phyloP scores from a whole-genome alignment of 1,284 basidiomycete species.

The Pyrrhoderma lamaoense region DNA sequence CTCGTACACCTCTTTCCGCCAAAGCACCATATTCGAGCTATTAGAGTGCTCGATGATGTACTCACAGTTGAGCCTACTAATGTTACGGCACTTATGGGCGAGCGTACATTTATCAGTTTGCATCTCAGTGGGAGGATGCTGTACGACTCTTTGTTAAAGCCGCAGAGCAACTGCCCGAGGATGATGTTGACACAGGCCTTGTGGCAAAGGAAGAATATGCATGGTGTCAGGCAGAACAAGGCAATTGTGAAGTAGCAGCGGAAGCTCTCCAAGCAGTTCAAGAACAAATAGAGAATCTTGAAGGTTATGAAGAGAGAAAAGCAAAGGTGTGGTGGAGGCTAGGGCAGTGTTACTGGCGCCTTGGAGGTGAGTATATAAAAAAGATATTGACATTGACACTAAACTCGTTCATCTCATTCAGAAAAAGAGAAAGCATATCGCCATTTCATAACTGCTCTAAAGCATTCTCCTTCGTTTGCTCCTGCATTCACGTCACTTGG shows the following conservation, averaged over 20 bases:
- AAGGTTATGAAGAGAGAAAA: conserved; percentile 48
- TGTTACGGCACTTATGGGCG: conserved; percentile 65
- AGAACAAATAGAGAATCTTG: conserved; percentile 44
- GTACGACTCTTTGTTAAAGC: conserved; percentile 52
- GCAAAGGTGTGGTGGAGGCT: conserved; percentile 83
- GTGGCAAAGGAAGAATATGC: conserved; percentile 78
- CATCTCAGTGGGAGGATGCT: conserved; percentile 68
- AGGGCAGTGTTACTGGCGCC: conserved; percentile 72
- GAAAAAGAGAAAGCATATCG: conserved; percentile 61
- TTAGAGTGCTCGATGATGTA: conserved; percentile 66
- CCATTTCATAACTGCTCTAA: conserved; percentile 79
- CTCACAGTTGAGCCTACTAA: conserved; percentile 59
- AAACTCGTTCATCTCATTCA: too few relatives aligned
- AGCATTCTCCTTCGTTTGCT: conserved; percentile 72
- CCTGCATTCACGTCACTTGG: conserved; percentile 93
- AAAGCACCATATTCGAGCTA: conserved; percentile 80
- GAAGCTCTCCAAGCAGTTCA: conserved; percentile 55
- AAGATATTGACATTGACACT: neutral
- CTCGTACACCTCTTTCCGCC: conserved; percentile 86
- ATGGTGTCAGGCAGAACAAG: conserved; percentile 74
- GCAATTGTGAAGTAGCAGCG: conserved; percentile 45
- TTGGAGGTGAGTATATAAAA: conserved; percentile 47
- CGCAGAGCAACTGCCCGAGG: conserved; percentile 38
- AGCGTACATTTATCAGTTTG: conserved; percentile 66
- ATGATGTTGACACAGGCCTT: conserved; percentile 39